phyloP scores from a whole-genome alignment of 768 basidiomycete genomes.

The Agrocybe praecox region DNA sequence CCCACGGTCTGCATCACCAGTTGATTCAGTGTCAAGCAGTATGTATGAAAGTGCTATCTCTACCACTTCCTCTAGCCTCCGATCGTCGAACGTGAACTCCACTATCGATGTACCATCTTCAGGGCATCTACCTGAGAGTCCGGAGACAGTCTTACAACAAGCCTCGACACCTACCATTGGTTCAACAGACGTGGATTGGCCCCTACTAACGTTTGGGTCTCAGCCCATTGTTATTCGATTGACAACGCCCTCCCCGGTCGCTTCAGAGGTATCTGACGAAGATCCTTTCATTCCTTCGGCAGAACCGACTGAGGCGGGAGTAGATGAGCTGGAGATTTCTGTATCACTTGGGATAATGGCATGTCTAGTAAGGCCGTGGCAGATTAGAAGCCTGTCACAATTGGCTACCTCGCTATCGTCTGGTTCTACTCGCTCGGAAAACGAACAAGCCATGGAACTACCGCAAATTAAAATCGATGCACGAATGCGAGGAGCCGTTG shows the following conservation, averaged over 20 bases:
- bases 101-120: conserved; percentile 3
- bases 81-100: not conserved
- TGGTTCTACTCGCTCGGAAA: not conserved
- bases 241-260: conserved; percentile 41
- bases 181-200: conserved; percentile 32
- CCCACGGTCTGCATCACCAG: conserved; percentile 43
- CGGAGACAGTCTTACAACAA: not conserved
- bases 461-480: conserved; percentile 17
- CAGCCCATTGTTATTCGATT: conserved; percentile 63
- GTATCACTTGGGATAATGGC: conserved; percentile 54
- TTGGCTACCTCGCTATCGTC: conserved; percentile 33
- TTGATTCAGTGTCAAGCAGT: conserved; percentile 57
- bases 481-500: conserved; percentile 41
- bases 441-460: not conserved
- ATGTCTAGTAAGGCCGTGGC: conserved; percentile 56
- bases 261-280: conserved; percentile 13
- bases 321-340: conserved; percentile 34
- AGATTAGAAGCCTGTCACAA: conserved; percentile 52
- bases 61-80: not conserved
- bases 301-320: conserved; percentile 8
- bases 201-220: conserved; percentile 61
- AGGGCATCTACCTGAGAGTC: not conserved
- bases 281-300: conserved; percentile 16
- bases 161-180: not conserved
- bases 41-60: conserved; percentile 82